Conservation (phyloP, 2,329 filamentous ascomycete genomes). For the Ramularia collo-cygni region DNA sequence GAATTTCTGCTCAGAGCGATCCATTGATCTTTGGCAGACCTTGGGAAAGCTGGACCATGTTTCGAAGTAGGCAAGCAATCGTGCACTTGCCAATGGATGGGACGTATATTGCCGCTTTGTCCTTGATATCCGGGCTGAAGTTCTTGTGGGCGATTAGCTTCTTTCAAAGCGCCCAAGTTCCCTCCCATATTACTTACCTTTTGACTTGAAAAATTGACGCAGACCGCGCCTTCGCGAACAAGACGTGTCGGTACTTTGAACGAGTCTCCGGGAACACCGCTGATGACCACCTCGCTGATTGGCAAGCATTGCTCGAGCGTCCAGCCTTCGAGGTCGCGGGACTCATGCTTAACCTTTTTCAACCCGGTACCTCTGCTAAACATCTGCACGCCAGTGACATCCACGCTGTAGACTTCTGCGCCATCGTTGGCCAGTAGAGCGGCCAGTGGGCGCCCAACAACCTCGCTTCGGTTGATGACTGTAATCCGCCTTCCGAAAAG, state of each 20-base stretch:
- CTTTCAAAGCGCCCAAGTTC: neutral
- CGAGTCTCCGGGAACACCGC: conserved; percentile 77
- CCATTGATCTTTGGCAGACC: conserved; percentile 12
- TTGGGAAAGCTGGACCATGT: conserved; percentile 58
- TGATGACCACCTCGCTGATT: conserved; percentile 88
- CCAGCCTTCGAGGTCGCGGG: conserved; percentile 75
- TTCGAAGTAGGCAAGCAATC: conserved; percentile 82
- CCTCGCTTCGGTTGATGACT: conserved; percentile 92
- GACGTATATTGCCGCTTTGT: conserved; percentile 94
- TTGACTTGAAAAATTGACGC: conserved; percentile 95
- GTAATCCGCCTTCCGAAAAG: conserved; percentile 91
- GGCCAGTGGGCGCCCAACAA: conserved; percentile 86
- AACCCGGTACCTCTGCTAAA: conserved; percentile 88
- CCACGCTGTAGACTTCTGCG: conserved; percentile 89
- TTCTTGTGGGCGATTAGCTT: conserved; percentile 47
- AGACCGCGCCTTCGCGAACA: conserved; percentile 86
- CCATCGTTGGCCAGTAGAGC: conserved; percentile 94
- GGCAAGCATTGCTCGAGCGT: conserved; percentile 73
- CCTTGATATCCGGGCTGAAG: conserved; percentile 82
- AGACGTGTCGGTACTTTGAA: conserved; percentile 85
- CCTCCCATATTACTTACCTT: conserved; percentile 45
- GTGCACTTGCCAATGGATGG: conserved; percentile 97
- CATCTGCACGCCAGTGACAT: conserved; percentile 82
- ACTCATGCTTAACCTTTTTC: conserved; percentile 77
- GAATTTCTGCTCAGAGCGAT: neutral